Conservation (phyloP, 2,329 filamentous ascomycete genomes). For the Verticillium klebahnii region DNA sequence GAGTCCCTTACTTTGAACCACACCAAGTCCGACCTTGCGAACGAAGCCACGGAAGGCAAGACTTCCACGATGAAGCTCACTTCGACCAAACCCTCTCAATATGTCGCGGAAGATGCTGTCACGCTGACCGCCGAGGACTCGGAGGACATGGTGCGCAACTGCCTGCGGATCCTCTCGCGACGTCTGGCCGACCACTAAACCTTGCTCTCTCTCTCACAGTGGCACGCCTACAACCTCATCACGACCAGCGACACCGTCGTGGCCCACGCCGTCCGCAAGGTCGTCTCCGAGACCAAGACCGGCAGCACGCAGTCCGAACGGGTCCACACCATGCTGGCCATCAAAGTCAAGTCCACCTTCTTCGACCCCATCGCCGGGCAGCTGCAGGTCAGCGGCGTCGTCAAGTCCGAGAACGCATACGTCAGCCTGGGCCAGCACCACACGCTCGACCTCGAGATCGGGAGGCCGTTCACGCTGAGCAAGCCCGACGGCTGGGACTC, state of each 20-base stretch:
- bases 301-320: slow-evolving; percentile 44
- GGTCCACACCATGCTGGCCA: slow-evolving; percentile 53
- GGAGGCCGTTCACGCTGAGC: slow-evolving; percentile 82
- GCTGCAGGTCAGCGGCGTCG: slow-evolving; percentile 51
- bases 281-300: slow-evolving; percentile 40
- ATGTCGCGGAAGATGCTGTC: slow-evolving; percentile 34
- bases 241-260: slow-evolving; percentile 46
- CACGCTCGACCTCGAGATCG: slow-evolving; percentile 75
- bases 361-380: slow-evolving; percentile 53
- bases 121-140: slow-evolving; percentile 39
- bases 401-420: slow-evolving; percentile 47
- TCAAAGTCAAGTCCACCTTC: slow-evolving; percentile 52
- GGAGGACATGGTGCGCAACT: slow-evolving; percentile 38
- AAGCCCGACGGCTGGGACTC: slow-evolving; percentile 83
- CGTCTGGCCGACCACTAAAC: neutral
- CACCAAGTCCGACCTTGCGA: too few relatives aligned
- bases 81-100: slow-evolving; percentile 29
- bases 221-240: slow-evolving; percentile 60
- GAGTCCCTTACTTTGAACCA: too few relatives aligned
- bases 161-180: neutral
- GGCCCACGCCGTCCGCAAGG: slow-evolving; percentile 53
- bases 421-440: slow-evolving; percentile 53
- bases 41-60: slow-evolving; percentile 6
- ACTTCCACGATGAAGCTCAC: slow-evolving; percentile 32
- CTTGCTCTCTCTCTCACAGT: slow-evolving; percentile 24